Evolutionary conservation across 805 yeast species (phyloP).

Genomic region (Brettanomyces anomalus): DNA sequence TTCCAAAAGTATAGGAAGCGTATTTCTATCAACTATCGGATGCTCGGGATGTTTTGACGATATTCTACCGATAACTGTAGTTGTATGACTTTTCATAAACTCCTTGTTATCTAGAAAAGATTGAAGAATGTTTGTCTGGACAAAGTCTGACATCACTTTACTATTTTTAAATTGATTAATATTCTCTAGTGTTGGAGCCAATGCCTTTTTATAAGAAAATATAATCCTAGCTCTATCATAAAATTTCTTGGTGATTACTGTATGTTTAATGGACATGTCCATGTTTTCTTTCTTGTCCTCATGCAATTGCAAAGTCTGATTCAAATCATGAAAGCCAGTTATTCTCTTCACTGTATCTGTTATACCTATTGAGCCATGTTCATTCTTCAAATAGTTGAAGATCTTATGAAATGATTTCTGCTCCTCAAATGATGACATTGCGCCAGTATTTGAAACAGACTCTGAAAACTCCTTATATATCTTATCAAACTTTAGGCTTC

Average conservation of each 20-base stretch:
- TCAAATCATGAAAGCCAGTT: slow-evolving; percentile 8
- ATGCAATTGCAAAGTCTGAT: background rate
- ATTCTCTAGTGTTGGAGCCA: slow-evolving; percentile 14
- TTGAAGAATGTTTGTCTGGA: slow-evolving; percentile 13
- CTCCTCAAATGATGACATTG: slow-evolving; percentile 22
- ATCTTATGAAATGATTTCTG: slow-evolving; percentile 24
- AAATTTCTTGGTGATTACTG: slow-evolving; percentile 4
- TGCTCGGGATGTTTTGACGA: slow-evolving; percentile 10
- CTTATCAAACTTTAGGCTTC: background rate
- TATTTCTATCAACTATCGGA: slow-evolving; percentile 16
- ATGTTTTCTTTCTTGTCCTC: background rate
- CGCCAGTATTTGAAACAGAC: background rate
- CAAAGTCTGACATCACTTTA: slow-evolving; percentile 14
- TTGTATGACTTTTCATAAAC: slow-evolving; percentile 1
- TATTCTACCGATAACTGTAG: slow-evolving; percentile 5
- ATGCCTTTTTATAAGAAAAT: slow-evolving; percentile 6
- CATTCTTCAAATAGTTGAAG: slow-evolving; percentile 19
- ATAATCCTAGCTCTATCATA: slow-evolving; percentile 7
- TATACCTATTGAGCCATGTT: slow-evolving; percentile 13
- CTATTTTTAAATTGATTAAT: slow-evolving; percentile 16
- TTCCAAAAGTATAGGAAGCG: slow-evolving; percentile 20
- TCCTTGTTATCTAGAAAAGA: slow-evolving; percentile 8
- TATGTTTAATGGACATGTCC: background rate
- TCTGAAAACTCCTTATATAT: slow-evolving; percentile 2
- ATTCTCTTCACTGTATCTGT: slow-evolving; percentile 19